Base-by-base conservation (phyloP, 768 basidiomycete genomes). In the Phylloporus sp. region DNA sequence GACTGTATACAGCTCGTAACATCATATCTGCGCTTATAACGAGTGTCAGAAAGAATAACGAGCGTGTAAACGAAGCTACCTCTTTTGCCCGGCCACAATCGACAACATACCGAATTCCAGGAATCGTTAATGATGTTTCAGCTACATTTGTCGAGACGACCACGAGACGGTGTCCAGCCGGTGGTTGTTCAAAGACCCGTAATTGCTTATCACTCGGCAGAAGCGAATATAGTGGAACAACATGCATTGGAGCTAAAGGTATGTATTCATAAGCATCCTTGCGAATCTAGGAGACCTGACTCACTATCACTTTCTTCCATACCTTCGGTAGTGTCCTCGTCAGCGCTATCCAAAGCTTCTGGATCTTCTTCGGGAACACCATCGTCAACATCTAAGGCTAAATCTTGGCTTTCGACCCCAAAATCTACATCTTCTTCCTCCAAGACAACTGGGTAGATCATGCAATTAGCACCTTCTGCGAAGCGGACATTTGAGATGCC, bases 111-210 rank as follows among this genome's bases (percentile, higher is more conserved):
- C 90, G 86, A 57, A 99, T 94, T 6, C 89, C 90, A 21, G 95
- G 95, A 49, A 99, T 99, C 0, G 95, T 98, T 26, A 98, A 72
- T 7, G 95, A 96, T 0, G 95, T 98, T 64, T 98, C 95, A 1
- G 95, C 95, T 22, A 97, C 86, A 62, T 98, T 97, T 2, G 95
- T 98, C 2, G 95, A 82, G 6, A 99, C 84, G 14, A 98, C 91
- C 13, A 98, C 93, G 4, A 99, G 75, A 28, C 96, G 87, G 49
- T 74, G 70, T 6, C 84, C 88, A 5, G 73, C 67, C 5, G 96
- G 96, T 11, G 94, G 91, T 1, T 84, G 72, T 49, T 83, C 71
- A 62, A 99, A 99, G 3, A 97, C 94, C 17, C 76, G 76, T 87
- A 97, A 92, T 61, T 99, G 96, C 64, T 91, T 90, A 45, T 97